Base-by-base conservation (phyloP, 176 grass and related monocot genomes). In the Musa schizocarpa region DNA sequence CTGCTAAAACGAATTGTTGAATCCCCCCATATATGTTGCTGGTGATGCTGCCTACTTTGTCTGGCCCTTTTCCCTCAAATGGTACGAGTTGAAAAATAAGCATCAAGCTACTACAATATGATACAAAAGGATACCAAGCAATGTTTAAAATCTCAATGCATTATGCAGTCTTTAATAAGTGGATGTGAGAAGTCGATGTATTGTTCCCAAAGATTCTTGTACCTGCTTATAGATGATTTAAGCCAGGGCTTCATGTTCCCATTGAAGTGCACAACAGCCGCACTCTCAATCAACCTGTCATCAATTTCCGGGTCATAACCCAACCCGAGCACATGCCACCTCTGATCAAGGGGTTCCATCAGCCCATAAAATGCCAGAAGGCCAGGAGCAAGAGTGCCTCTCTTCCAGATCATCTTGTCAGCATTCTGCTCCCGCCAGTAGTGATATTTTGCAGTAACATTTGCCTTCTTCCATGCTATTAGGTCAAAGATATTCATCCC, bases 401-500 rank as follows among this genome's bases (percentile, higher is more conserved):
- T 65, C 75, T 77, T 77, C 75, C 75, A 77, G 11, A 77, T 59
- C 75, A 77, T 26, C 20, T 52, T n/a, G 12, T 77, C 75, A 24
- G 1, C 59, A 65, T 77, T 77, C 61, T 77, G 75, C 21, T 65
- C 61, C 58, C 66, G 75, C 75, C 75, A 77, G 22, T 77, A 52
- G 49, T 77, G 75, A 77, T 77, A 77, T 13, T 52, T 52, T 77
- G 61, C n/a, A 27, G 75, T 77, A 50, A 77, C 61, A 11, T 77
- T 52, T 64, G 75, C 48, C 61, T 77, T 77, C 61, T 52, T 77
- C 75, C 75, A 77, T 52, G 75, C 75, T 27, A 77, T 65, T 13
- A 77, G 75, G 61, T 77, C 75, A 53, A 77, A 52, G n/a, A 77
- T 52, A 25, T 77, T 77, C 75, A 77, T 77, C n/a, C 75, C 75